A percentile compares a stretch with the other conserved stretches of the same genome.
Conservation (phyloP, 352 stramenopile genomes). For the Pythium volutum region DNA sequence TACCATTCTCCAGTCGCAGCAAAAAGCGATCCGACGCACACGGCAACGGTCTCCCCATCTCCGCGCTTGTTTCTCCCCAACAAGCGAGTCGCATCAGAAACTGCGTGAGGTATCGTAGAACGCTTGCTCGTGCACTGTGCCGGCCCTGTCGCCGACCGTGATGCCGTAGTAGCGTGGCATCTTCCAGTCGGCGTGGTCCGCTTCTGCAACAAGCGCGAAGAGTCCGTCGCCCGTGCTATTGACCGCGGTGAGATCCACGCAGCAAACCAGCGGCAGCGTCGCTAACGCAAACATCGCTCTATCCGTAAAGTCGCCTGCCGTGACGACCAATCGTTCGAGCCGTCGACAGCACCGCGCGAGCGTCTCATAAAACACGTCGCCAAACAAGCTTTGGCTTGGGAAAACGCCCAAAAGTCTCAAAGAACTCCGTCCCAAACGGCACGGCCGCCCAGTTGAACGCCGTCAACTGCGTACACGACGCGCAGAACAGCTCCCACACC, state of each 20-base stretch:
- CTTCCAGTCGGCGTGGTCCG: neutral
- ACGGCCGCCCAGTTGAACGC: conserved; percentile 17
- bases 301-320: no score
- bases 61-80: no score
- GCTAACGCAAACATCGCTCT: conserved; percentile 6
- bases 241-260: conserved; percentile 1
- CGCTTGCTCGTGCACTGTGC: no score
- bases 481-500: conserved; percentile 16
- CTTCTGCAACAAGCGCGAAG: neutral
- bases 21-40: no score
- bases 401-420: conserved; percentile 20
- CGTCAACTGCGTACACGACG: neutral
- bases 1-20: no score
- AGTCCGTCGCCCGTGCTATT: conserved; percentile 22
- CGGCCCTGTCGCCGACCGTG: neutral
- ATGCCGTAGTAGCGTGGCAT: neutral
- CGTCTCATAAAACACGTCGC: conserved; percentile 17
- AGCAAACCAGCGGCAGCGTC: conserved; percentile 3
- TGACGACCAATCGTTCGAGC: conserved; percentile 11
- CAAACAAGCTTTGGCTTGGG: conserved; percentile 25
- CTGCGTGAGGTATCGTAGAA: no score
- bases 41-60: no score
- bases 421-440: conserved; percentile 18
- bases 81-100: no score
- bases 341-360: neutral